Conservation (phyloP, 345 rosid genomes). For the Gossypium arboreum region DNA sequence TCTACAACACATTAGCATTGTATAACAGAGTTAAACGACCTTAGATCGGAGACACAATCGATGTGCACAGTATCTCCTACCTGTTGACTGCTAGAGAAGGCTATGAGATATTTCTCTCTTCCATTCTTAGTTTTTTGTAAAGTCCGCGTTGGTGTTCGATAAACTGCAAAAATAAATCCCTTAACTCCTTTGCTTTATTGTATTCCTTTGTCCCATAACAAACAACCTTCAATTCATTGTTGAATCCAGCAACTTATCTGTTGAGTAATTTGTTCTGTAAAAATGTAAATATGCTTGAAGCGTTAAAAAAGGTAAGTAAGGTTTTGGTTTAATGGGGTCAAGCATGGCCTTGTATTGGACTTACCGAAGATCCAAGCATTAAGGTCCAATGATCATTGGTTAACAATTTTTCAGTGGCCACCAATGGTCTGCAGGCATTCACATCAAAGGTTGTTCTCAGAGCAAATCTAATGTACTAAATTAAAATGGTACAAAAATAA, state of each 20-base stretch:
- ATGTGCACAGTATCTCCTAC: neutral
- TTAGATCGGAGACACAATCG: neutral
- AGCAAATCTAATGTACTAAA: neutral
- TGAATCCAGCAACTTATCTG: neutral
- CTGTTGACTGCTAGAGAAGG: neutral
- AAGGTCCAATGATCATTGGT: conserved; percentile 11
- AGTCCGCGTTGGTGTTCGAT: conserved; percentile 25
- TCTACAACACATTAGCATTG: neutral
- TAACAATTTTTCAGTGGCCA: conserved; percentile 21
- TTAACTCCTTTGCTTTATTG: conserved; percentile 27
- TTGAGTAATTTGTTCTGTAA: conserved; percentile 19
- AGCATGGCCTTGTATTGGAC: neutral
- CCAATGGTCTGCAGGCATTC: conserved; percentile 40
- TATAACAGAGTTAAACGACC: neutral
- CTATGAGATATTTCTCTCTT: conserved; percentile 17
- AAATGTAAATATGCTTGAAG: neutral
- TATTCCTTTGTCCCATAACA: conserved; percentile 31
- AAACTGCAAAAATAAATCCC: conserved; percentile 33
- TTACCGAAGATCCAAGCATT: conserved; percentile 24
- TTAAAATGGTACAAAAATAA: neutral
- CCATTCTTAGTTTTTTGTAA: conserved; percentile 24
- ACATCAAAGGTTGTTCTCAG: neutral
- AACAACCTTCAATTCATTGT: conserved; percentile 29
- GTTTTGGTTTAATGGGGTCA: neutral
- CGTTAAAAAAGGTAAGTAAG: neutral